Base-by-base conservation (phyloP, 257 asterid species). In the Anisodus tanguticus region DNA sequence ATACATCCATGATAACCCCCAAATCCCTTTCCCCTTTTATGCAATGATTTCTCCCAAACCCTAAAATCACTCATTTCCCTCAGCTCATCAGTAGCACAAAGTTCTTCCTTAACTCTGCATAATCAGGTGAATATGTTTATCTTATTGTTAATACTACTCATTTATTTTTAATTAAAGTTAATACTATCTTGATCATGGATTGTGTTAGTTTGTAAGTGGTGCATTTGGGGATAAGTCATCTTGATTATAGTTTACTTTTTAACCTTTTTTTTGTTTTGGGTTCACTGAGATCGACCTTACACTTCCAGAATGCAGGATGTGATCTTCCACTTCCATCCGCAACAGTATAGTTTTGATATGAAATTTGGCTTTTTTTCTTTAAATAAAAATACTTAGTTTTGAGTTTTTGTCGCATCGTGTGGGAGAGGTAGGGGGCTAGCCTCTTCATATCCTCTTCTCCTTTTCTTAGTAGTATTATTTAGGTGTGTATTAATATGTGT, bases 11-110 rank as follows among this genome's bases (percentile, higher is more conserved):
- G 11, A 47, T 9, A 1, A 74, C 43, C 43, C 43, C 59, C 45
- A 3, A 41, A 3, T 2, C 45, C 5, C 45, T 55, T 71, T 45
- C 17, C 17, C 79, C 16, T 74, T 72, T 74, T 74, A 22, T 74
- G 79, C 41, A 47, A 49, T 47, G 80, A 72, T 72, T 72, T 45
- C 19, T 31, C 17, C 0, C 11, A 74, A 74, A 74, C 80, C 80
- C 80, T 49, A 5, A 72, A 72, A 26, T 22, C 80, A 74, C 16
- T 60, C 19, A 19, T 49, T 74, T 74, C 10, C 79, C 79, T n/a
- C 39, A 9, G 58, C 10, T 71, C 57, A 71, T 71, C 60, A 19
- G 8, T 6, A 19, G 19, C 35, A 31, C 35, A 31, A 66, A 66
- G 9, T 72, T 72, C 41, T 47, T 72, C 35, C 58, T n/a, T 43